These are phyloP conservation scores for Naganishia kalamii DNA, from an alignment of 768 basidiomycete genomes.

Conservation along the genomic window DNA sequence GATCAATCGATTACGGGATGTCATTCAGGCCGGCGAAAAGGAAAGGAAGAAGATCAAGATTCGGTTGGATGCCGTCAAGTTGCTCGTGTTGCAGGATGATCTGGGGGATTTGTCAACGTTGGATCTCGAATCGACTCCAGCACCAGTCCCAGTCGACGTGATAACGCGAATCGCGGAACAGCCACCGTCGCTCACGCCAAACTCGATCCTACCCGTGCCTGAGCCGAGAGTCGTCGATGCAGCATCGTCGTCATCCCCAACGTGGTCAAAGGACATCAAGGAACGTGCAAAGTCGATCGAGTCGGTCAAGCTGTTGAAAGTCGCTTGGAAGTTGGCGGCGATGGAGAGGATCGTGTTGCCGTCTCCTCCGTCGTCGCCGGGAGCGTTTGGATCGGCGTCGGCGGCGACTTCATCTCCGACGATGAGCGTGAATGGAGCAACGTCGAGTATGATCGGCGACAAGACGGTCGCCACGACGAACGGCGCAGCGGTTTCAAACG, in stretches of 20 bases:
- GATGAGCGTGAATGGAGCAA: too few species aligned
- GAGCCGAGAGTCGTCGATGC: not conserved
- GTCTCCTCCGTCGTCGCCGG: not conserved
- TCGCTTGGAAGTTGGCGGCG: slow-evolving; percentile 2
- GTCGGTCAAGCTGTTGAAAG: slow-evolving; percentile 8
- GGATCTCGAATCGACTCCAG: not conserved
- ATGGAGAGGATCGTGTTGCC: slow-evolving; percentile 3
- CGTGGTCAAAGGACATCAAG: slow-evolving; percentile 4
- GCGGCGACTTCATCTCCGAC: not conserved
- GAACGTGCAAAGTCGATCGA: not conserved
- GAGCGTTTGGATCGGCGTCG: not conserved
- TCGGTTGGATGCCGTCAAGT: slow-evolving; percentile 5
- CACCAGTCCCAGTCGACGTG: not conserved
- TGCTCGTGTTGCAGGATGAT: slow-evolving; percentile 5
- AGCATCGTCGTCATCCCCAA: not conserved
- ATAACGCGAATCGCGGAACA: not conserved
- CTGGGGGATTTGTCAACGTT: not conserved
- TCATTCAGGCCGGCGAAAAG: not conserved
- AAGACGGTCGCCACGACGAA: too few species aligned
- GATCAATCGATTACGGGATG: not conserved
- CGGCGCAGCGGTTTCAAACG: too few species aligned
- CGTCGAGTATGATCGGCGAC: too few species aligned
- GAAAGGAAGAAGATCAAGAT: slow-evolving; percentile 7
- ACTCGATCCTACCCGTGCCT: not conserved
- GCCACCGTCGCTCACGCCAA: not conserved